Percentiles rank a stretch among this genome's conserved stretches.
phyloP scores from a whole-genome alignment of 2,329 filamentous ascomycete species.

The Stagonosporopsis rhizophila region DNA sequence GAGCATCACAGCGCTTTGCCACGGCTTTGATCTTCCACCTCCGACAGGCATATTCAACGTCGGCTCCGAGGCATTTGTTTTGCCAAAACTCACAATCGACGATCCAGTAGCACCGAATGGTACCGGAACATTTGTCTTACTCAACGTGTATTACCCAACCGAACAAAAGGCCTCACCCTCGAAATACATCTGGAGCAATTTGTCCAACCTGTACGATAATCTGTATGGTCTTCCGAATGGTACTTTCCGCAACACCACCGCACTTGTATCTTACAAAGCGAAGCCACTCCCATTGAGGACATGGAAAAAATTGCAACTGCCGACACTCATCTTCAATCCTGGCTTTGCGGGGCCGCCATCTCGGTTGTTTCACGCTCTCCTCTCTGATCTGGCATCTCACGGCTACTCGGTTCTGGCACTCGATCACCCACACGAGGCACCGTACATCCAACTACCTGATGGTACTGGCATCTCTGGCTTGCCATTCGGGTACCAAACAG shows the following conservation, averaged over 20 bases:
- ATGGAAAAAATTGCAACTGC: not conserved
- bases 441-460: constrained; percentile 24
- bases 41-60: constrained; percentile 24
- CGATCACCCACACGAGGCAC: constrained; percentile 29
- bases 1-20: not conserved
- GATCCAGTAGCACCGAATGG: constrained; percentile 22
- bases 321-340: constrained; percentile 22
- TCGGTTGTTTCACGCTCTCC: constrained; percentile 14
- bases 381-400: constrained; percentile 21
- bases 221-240: constrained; percentile 1
- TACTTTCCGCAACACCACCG: constrained; percentile 1
- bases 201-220: not conserved
- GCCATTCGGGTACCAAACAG: constrained; percentile 2
- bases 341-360: constrained; percentile 19
- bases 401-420: constrained; percentile 23
- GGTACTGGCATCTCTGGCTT: constrained; percentile 15
- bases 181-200: not conserved
- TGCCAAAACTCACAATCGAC: constrained; percentile 20
- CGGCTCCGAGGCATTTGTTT: constrained; percentile 19
- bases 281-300: not conserved
- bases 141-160: constrained; percentile 28
- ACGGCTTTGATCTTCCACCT: constrained; percentile 19
- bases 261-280: not conserved
- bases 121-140: constrained; percentile 17
- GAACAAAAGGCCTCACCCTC: constrained; percentile 7